Conservation (phyloP, 2,329 filamentous ascomycete genomes). For the Alternaria gansuensis region DNA sequence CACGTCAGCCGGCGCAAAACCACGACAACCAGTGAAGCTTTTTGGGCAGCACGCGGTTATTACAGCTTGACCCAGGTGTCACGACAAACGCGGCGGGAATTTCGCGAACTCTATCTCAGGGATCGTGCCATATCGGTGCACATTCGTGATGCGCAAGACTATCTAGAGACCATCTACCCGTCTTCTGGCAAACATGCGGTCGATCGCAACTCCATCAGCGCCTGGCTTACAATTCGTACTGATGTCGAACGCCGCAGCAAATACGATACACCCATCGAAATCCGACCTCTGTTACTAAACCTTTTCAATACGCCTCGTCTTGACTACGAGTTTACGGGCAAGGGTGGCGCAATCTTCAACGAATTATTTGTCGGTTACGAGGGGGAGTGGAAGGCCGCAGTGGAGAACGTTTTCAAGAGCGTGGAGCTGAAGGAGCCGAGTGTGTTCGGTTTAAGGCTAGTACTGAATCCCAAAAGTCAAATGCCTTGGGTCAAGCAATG, state of each 20-base stretch:
- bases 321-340: constrained; percentile 19
- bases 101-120: constrained; percentile 14
- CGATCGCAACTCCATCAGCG: constrained; percentile 12
- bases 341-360: constrained; percentile 20
- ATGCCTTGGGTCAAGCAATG: constrained; percentile 21
- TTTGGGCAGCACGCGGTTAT: constrained; percentile 18
- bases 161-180: constrained; percentile 16
- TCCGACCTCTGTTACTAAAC: constrained; percentile 14
- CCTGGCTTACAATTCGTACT: constrained; percentile 21
- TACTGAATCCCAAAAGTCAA: constrained; percentile 14
- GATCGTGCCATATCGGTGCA: constrained; percentile 22
- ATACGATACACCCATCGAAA: constrained; percentile 22
- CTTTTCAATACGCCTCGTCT: constrained; percentile 17
- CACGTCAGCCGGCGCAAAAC: constrained; percentile 16
- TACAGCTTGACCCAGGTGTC: constrained; percentile 21
- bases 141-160: constrained; percentile 22
- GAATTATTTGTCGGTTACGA: constrained; percentile 22
- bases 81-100: constrained; percentile 22
- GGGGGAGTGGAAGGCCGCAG: constrained; percentile 14
- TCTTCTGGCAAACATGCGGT: constrained; percentile 7
- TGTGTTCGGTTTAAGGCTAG: constrained; percentile 16
- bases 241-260: constrained; percentile 21
- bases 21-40: constrained; percentile 13
- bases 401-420: constrained; percentile 18
- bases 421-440: constrained; percentile 23